Base-by-base conservation (phyloP, 208 protist species). In the Trypanosoma platydactyli region DNA sequence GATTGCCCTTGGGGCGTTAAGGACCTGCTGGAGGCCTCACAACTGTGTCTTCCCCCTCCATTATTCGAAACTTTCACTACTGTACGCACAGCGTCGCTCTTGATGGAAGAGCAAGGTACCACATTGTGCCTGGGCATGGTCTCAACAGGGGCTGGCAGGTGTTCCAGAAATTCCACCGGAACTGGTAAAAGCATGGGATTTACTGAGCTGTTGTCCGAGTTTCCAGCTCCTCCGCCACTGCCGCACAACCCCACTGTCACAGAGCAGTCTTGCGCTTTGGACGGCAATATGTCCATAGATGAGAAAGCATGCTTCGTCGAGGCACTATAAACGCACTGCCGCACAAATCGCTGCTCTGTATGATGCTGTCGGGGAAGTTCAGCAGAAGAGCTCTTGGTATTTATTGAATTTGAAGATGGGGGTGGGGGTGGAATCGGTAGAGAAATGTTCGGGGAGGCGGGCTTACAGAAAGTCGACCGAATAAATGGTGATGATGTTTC, bases 401-500 rank as follows among this genome's bases (percentile, higher is more conserved):
- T 18, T 13, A 25, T 18, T 24, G 40, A 30, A 16, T 33, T 7
- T 20, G 62, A 27, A 16, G 41, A 54, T 45, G 64, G 64, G n/a
- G 64, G 64, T 54, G 50, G 62, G 5, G 62, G 49, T 13, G 49
- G 45, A 42, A 25, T 1, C 18, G 38, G 18, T 3, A 41, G 27
- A 25, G 29, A 5, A 44, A 69, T 44, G n/a, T 11, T 22, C 48
- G 22, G n/a, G 24, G 35, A 6, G 54, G 62, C 49, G 16, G 58
- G 20, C 18, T 54, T 16, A 15, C 45, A 15, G 35, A 68, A 38
- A 11, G 24, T 13, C 1, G 45, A 50, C 3, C 56, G 41, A 13
- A 53, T 56, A 63, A 67, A 73, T n/a, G 27, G 48, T 1, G 49
- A 24, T 11, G 62, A 11, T 0, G 25, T 68, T 22, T 56, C n/a